A percentile compares a stretch with the other conserved stretches of the same genome.
phyloP scores from a whole-genome alignment of 805 yeast species.

The Citeromyces matritensis region DNA sequence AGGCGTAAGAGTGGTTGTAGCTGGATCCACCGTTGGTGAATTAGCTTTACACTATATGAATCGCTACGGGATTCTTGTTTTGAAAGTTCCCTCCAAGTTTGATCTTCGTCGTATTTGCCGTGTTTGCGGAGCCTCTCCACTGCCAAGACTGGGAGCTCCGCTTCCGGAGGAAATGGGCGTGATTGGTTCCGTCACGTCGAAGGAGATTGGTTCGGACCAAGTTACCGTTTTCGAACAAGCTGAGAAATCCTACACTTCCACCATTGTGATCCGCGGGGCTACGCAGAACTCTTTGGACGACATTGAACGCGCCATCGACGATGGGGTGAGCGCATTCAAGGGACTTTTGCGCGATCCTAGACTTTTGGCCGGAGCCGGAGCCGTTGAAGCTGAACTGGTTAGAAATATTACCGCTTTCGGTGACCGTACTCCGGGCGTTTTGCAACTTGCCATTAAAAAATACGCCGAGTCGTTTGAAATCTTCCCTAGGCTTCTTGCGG shows the following conservation, averaged over 20 bases:
- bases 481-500: constrained; percentile 83
- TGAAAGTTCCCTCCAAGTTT: constrained; percentile 86
- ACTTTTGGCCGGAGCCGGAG: constrained; percentile 92
- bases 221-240: constrained; percentile 87
- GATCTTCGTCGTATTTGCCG: constrained; percentile 88
- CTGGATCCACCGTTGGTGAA: constrained; percentile 92
- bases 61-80: constrained; percentile 69
- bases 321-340: constrained; percentile 86
- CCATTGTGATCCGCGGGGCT: constrained; percentile 91
- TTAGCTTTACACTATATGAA: constrained; percentile 86
- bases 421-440: constrained; percentile 83
- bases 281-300: constrained; percentile 90
- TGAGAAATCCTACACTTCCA: constrained; percentile 61
- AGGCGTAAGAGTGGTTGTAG: constrained; percentile 79
- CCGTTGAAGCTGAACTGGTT: constrained; percentile 80
- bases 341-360: constrained; percentile 73
- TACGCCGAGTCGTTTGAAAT: constrained; percentile 93
- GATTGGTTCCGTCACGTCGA: constrained; percentile 77
- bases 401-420: constrained; percentile 71
- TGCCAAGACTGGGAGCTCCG: constrained; percentile 90
- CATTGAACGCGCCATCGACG: constrained; percentile 93
- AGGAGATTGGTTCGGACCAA: constrained; percentile 95
- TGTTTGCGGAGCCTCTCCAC: constrained; percentile 95
- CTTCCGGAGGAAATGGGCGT: constrained; percentile 87
- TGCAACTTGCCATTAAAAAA: constrained; percentile 87